A percentile compares a stretch with the other conserved stretches of the same genome.
phyloP scores from a whole-genome alignment of 2,329 filamentous ascomycete genomes.

The Orbilia oligospora region DNA sequence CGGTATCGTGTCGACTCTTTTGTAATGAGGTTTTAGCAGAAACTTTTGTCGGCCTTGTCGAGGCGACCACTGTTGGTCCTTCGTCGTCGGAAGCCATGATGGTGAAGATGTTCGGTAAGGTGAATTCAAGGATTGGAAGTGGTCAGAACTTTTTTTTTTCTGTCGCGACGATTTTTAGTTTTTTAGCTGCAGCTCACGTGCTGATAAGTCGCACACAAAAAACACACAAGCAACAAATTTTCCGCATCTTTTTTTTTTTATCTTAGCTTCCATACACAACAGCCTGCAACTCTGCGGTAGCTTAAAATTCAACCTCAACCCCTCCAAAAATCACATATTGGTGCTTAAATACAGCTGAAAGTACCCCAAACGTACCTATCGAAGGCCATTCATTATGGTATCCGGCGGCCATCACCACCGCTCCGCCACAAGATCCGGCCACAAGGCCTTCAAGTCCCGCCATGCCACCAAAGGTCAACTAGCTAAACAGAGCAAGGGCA shows the following conservation, averaged over 20 bases:
- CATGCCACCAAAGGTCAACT: conserved; percentile 90
- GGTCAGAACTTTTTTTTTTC: conserved; percentile 43
- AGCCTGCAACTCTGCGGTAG: conserved; percentile 8
- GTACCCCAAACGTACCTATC: not conserved
- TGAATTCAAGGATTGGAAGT: conserved; percentile 21
- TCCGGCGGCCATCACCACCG: conserved; percentile 81
- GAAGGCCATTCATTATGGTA: conserved; percentile 39
- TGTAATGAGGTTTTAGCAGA: conserved; percentile 69
- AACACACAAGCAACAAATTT: conserved; percentile 61
- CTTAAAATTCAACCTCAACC: not conserved
- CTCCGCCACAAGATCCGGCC: conserved; percentile 87
- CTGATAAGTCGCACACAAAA: conserved; percentile 59
- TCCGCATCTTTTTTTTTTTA: conserved; percentile 37
- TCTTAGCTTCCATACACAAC: conserved; percentile 21
- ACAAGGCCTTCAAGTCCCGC: conserved; percentile 93
- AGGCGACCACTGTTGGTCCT: conserved; percentile 35
- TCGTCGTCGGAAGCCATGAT: conserved; percentile 57
- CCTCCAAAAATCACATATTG: not conserved
- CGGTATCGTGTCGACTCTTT: conserved; percentile 30
- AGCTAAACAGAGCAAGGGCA: conserved; percentile 83
- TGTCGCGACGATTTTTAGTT: conserved; percentile 51
- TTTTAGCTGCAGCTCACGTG: conserved; percentile 57
- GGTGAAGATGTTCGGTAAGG: conserved; percentile 15
- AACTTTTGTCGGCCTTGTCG: conserved; percentile 31
- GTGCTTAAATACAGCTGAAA: conserved; percentile 19